Base-by-base conservation (phyloP, 2,329 filamentous ascomycete species). In the Aspergillus aculeatus region DNA sequence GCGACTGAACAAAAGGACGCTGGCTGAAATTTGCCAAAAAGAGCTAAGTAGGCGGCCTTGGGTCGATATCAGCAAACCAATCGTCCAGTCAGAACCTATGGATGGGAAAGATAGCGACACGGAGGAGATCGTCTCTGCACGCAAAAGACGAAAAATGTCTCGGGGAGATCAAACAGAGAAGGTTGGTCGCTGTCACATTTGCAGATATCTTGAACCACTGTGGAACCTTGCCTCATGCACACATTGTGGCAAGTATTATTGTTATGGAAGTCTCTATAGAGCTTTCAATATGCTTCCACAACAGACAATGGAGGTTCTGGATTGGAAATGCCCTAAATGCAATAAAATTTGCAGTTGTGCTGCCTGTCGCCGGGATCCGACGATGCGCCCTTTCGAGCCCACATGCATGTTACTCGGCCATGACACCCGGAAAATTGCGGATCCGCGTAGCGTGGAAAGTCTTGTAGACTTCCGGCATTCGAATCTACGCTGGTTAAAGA, bases 1-100 rank as follows among this genome's bases (percentile, higher is more conserved):
- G 65, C 84, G 83, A 50, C 77, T 86, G 6, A 85, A 84, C 16
- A 92, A 89, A 73, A 96, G 92, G 71, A 89, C 92, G 0, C 81
- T 96, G 7, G 94, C 94, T 5, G 89, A 97, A 68, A 88, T 98
- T n/a, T 98, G 93, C 73, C 94, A 97, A 73, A 90, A 96, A 65
- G 91, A 96, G 68, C 80, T 98, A 16, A 86, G 85, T 63, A 80
- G 84, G 56, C 85, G 95, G 35, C 93, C 94, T 0, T 97, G 89
- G 82, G 89, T 89, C 21, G 91, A 97, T 69, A 87, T 92, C 52
- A 89, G 85, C 9, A 89, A 90, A 65, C 83, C 85, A 3, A 75
- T 73, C 4, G 69, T 66, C 24, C 53, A 55, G 26, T 48, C 53
- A 44, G 47, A 64, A 47, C 58, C 64, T 48, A 61, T 75, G 26